Base-by-base conservation (phyloP, 345 rosid species). In the Syzygium aqueum region DNA sequence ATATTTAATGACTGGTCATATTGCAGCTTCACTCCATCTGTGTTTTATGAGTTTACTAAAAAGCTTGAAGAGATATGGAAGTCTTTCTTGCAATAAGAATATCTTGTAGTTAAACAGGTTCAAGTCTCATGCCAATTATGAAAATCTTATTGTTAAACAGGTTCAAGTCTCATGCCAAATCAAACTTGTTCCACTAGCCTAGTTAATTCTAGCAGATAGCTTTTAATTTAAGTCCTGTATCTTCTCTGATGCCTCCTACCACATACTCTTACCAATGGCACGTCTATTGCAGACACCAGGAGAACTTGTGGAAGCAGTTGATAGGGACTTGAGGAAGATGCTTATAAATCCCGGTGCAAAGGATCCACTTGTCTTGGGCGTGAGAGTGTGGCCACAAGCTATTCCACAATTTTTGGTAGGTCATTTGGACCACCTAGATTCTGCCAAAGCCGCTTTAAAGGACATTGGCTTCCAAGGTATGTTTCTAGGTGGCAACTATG, bases 321-420 rank as follows among this genome's bases (percentile, higher is more conserved):
- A 95, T 90, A 92, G 95, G 14, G 99, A 96, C 91, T 90, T 96
- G 87, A 95, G 99, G 87, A 95, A 96, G 94, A 95, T 97, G 97
- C 98, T 96, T 25, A 91, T 97, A 89, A 94, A 95, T 82, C 96
- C 96, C 14, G 91, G 86, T 85, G 94, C 99, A 3, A 92, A 90
- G 90, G 98, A 95, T 49, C 99, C 99, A 61, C 84, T 94, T 53
- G 89, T 84, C 54, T 89, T 95, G 52, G 98, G 99, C 51, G 98
- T 95, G 53, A 93, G 93, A 87, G 94, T 95, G 21, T 97, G 99
- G 98, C 98, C 96, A 51, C 96, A 93, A 92, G 98, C 99, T 89
- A 97, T 96, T 89, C 99, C 99, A 27, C 98, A 97, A 89, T 97
- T 97, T 89, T 89, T 94, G 91, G 92, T 95, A 27, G 99, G 99